Conservation (phyloP, 768 basidiomycete species). For the Kwoniella newhampshirensis region DNA sequence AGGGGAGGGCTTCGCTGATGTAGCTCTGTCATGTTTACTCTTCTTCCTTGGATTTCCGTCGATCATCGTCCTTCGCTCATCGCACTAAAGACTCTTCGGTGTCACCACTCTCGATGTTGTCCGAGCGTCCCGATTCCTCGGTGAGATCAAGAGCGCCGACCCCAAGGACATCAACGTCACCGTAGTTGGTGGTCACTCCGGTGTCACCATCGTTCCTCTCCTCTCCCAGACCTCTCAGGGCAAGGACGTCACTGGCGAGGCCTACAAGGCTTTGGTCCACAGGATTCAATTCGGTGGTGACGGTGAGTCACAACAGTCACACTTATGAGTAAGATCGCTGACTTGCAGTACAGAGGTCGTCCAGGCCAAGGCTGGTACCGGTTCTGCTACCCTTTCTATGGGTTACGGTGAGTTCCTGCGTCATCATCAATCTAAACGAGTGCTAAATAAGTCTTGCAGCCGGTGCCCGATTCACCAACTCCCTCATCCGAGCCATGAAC, state of each 20-base stretch:
- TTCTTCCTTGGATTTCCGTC: background rate
- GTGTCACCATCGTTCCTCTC: slow-evolving; percentile 94
- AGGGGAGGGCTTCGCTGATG: no score
- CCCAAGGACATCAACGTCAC: slow-evolving; percentile 64
- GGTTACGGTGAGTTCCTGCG: slow-evolving; percentile 13
- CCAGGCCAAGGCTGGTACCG: slow-evolving; percentile 63
- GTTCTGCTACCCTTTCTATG: slow-evolving; percentile 89
- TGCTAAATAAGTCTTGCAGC: no score
- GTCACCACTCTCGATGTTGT: slow-evolving; percentile 97
- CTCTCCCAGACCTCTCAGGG: slow-evolving; percentile 79
- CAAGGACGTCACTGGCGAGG: slow-evolving; percentile 61
- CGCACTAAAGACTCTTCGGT: slow-evolving; percentile 80
- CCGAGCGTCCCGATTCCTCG: slow-evolving; percentile 93
- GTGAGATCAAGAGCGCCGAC: slow-evolving; percentile 65
- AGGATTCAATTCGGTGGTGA: slow-evolving; percentile 98
- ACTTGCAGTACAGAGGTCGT: no score
- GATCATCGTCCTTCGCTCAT: no score
- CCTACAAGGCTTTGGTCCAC: slow-evolving; percentile 77
- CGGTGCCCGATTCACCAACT: slow-evolving; percentile 81
- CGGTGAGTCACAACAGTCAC: slow-evolving; percentile 92
- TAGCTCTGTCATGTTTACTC: no score
- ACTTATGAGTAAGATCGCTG: no score
- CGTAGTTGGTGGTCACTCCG: slow-evolving; percentile 94
- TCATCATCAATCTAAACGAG: background rate
- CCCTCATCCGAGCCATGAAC: slow-evolving; percentile 77